Base-by-base conservation (phyloP, 306 rosid species). In the Cyclanthera cordifolia region DNA sequence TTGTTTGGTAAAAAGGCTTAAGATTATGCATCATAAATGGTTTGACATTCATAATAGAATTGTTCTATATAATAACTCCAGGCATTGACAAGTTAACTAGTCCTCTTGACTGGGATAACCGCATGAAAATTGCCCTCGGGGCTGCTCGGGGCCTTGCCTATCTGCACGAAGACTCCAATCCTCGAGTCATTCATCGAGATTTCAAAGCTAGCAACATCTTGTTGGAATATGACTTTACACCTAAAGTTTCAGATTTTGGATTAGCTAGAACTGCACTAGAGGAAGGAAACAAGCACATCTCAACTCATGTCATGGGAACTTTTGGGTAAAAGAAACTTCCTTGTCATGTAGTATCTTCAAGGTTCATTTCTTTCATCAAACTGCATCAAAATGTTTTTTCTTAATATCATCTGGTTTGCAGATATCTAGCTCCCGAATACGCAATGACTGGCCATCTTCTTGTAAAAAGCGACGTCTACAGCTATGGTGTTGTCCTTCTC, bases 371-470 rank as follows among this genome's bases (percentile, higher is more conserved):
- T 61, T 43, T 23, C 12, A 46, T 14, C 34, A 1, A 65, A 43
- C 53, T 34, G 41, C 5, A 34, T 34, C 41, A 34, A 34, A 34
- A 34, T 34, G 41, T 5, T 5, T 34, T 34, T 7, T 34, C 41
- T 45, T 46, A 4, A 24, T 43, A 45, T 15, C 54, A 45, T 16
- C 41, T 66, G 24, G 79, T 76, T 71, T 76, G 49, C 90, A 93
- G 99, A 63, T 93, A 93, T 86, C 73, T 93, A 53, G 99, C 99
- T 71, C 99, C 99, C 0, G 99, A 93, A 71, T 93, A 93, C 53
- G 99, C 99, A 69, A 93, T 93, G 99, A 93, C 99, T 0, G 99
- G 99, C 49, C 96, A 93, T 74, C 91, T 93, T 70, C 88, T 93
- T 23, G 99, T 90, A 74, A 93, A 93, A 77, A 93, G 99, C 74